phyloP scores from a whole-genome alignment of 2,329 filamentous ascomycete species.

The Epichloe sibirici region DNA sequence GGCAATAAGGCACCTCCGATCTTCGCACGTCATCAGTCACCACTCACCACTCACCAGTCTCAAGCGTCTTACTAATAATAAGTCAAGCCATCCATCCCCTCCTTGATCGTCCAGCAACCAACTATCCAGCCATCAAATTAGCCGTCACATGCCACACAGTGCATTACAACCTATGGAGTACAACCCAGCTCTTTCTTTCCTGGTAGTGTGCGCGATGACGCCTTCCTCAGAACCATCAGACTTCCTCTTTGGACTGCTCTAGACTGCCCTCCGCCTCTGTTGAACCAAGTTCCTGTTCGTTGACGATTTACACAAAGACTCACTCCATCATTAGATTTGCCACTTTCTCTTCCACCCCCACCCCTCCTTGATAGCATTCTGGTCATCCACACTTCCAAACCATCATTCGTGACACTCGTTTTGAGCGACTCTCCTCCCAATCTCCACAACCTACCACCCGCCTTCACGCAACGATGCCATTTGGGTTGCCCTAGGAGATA shows the following conservation, averaged over 20 bases:
- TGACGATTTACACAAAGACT: neutral
- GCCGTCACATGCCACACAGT: neutral
- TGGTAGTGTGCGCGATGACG: neutral
- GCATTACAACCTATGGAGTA: too few species aligned
- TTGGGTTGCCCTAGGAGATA: neutral
- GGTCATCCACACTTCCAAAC: neutral
- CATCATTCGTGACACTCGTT: neutral
- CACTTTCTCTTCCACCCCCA: neutral
- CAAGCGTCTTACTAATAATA: too few species aligned
- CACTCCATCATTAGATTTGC: neutral
- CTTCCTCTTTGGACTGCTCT: neutral
- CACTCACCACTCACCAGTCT: neutral
- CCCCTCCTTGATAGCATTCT: neutral
- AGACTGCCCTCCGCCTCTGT: neutral
- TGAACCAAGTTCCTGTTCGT: neutral
- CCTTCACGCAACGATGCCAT: neutral
- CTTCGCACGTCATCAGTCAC: neutral
- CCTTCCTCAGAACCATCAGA: neutral
- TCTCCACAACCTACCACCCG: neutral
- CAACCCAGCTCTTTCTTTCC: neutral
- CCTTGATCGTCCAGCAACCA: too few species aligned
- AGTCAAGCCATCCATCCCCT: too few species aligned
- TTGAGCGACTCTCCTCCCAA: neutral
- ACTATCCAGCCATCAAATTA: neutral
- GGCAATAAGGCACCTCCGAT: neutral